Percentiles rank a stretch among this genome's conserved stretches.
Conservation (phyloP, 495 filamentous ascomycete genomes). For the Penicillium fimorum region DNA sequence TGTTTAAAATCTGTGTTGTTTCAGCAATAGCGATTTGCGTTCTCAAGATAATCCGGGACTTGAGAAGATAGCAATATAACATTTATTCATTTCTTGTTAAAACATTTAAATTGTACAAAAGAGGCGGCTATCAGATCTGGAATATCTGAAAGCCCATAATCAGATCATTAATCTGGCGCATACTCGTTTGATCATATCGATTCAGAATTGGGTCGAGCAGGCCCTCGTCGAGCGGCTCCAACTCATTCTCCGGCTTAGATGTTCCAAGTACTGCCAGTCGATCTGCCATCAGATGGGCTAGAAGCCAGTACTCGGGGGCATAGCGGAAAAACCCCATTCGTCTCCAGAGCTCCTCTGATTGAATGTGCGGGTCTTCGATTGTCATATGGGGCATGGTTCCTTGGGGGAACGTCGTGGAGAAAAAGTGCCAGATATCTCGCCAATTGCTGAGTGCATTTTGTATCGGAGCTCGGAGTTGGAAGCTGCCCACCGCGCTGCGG, state of each 20-base stretch:
- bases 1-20: not conserved
- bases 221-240: conserved; percentile 12
- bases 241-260: conserved; percentile 3
- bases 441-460: conserved; percentile 20
- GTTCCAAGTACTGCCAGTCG: conserved; percentile 9
- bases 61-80: not conserved
- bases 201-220: conserved; percentile 25
- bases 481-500: conserved; percentile 19
- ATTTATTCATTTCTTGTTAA: not conserved
- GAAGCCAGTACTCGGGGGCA: conserved; percentile 23
- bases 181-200: conserved; percentile 28
- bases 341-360: conserved; percentile 18
- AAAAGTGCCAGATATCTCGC: conserved; percentile 20
- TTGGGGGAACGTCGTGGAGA: conserved; percentile 2
- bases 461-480: conserved; percentile 14
- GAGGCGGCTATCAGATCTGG: conserved; percentile 7
- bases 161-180: conserved; percentile 27
- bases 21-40: conserved; percentile 7
- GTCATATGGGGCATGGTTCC: conserved; percentile 15
- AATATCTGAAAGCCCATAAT: conserved; percentile 23
- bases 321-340: conserved; percentile 23
- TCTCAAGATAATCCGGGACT: conserved; percentile 1
- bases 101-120: not conserved
- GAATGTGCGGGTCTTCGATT: conserved; percentile 8
- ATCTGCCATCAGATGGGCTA: conserved; percentile 24